Base-by-base conservation (phyloP, 2,329 filamentous ascomycete species). In the Madurella mycetomatis region DNA sequence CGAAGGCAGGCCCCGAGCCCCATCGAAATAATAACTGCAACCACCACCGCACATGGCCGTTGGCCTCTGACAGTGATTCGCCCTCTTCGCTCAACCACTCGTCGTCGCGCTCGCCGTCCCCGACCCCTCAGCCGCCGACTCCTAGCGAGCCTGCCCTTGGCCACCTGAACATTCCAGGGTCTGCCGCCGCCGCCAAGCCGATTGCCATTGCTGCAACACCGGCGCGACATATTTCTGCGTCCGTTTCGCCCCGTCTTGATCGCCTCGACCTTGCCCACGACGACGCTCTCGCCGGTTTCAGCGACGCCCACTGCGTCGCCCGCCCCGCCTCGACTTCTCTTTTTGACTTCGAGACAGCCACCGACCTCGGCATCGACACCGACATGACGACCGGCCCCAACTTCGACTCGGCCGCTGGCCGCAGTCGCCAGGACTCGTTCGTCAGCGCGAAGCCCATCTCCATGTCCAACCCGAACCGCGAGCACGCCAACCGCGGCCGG, bases 371-470 rank as follows among this genome's bases (percentile, higher is more conserved):
- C 63, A 37, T 65, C 66, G 63, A 73, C 69, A 53, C 72, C 72
- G 69, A 77, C 51, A 84, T 85, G 78, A 83, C 83, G 61, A 80
- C 81, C 62, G 80, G 80, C 63, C 76, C 79, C 53, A 72, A 76
- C 59, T 78, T 83, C 65, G 82, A 85, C 70, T 73, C 77, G 72
- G 76, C 77, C 68, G 74, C 82, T 72, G 74, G 77, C 71, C 81
- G 79, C 67, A 75, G 70, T 69, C 78, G 82, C 62, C 80, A 85
- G 68, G 82, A 85, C 72, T 86, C 83, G 51, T 85, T 86, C 69
- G 80, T 83, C 68, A 83, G 80, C 72, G 79, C 81, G 54, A 85
- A 84, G 69, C 83, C 84, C 62, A 86, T 86, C 61, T 84, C 82
- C 56, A 82, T 85, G 76, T 79, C 77, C 65, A 86, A 84, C 64